Conservation (phyloP, 2,329 filamentous ascomycete genomes). For the Claviceps cyperi region DNA sequence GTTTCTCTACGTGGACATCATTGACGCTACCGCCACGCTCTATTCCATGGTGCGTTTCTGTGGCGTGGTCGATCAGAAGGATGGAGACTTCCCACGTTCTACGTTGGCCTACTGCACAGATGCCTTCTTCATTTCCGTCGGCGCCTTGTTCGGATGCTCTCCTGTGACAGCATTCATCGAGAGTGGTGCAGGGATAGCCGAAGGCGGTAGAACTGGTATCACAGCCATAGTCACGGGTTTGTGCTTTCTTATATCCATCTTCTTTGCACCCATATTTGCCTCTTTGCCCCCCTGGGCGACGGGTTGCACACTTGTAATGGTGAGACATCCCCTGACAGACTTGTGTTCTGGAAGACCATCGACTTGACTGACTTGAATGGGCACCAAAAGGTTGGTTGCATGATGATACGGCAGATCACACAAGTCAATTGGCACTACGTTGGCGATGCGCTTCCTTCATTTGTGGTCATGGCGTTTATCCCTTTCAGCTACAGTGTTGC, state of each 20-base stretch:
- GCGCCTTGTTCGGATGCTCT: conserved; percentile 52
- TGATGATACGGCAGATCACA: conserved; percentile 64
- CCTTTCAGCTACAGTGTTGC: conserved; percentile 69
- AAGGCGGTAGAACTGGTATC: conserved; percentile 59
- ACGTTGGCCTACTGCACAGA: conserved; percentile 66
- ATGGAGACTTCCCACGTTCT: conserved; percentile 74
- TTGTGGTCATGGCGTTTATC: conserved; percentile 61
- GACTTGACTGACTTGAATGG: neutral
- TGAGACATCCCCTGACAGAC: conserved; percentile 12
- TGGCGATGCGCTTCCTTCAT: conserved; percentile 61
- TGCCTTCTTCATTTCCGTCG: conserved; percentile 56
- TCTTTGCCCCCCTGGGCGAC: conserved; percentile 69
- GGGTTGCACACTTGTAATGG: conserved; percentile 56
- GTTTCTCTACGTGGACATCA: conserved; percentile 67
- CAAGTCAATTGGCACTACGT: conserved; percentile 67
- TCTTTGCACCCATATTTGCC: conserved; percentile 64
- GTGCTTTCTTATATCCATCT: conserved; percentile 57
- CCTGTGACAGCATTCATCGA: conserved; percentile 66
- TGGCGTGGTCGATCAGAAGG: conserved; percentile 45
- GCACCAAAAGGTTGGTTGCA: conserved; percentile 45
- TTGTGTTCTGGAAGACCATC: neutral
- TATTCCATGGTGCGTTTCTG: conserved; percentile 74
- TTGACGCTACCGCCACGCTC: conserved; percentile 62
- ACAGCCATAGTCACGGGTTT: conserved; percentile 55
- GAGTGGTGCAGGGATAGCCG: conserved; percentile 60